Base-by-base conservation (phyloP, 192 early-diverging fungal species). In the Kappamyces sp. region DNA sequence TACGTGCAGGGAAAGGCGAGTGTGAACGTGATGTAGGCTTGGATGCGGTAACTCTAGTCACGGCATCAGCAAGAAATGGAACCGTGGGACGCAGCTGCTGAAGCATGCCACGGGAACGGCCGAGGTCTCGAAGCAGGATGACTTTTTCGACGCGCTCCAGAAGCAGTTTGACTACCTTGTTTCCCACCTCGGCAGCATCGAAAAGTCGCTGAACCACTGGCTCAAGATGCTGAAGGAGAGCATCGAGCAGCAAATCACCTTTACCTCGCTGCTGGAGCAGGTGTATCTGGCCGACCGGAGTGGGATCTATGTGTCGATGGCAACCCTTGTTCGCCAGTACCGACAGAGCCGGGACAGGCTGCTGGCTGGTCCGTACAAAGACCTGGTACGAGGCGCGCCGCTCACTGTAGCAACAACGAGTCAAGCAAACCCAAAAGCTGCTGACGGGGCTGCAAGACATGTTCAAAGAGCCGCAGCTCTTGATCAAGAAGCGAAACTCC, bases 1-100 rank as follows among this genome's bases (percentile, higher is more conserved):
- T 87, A 90, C 64, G 85, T 92, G 1, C 84, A 85, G 23, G 79
- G 78, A 13, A 87, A 87, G 51, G 77, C 77, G 42, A 79, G 75
- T 57, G 66, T 71, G 2, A 88, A 91, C 63, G 74, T 83, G 2
- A 86, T 81, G 80, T 88, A 74, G 72, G 84, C 63, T 34, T 23
- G 23, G 23, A 0, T 47, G 31, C 47, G 4, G n/a, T 58, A 13
- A 55, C 13, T 53, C 63, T 51, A 87, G 85, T 32, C 89, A 89
- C 62, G 89, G 89, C 3, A 79, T 90, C 60, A 86, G 77, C 66
- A 88, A 88, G 64, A 83, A 80, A 37, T 70, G 83, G 42, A 76
- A 79, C 38, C 61, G 86, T 35, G 78, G 79, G 40, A 79, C 81
- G 0, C 84, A 86, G 46, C 32, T 12, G 4, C 39, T 39, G 41